Base-by-base conservation (phyloP, 805 yeast genomes). In the Ogataea ramenticola region DNA sequence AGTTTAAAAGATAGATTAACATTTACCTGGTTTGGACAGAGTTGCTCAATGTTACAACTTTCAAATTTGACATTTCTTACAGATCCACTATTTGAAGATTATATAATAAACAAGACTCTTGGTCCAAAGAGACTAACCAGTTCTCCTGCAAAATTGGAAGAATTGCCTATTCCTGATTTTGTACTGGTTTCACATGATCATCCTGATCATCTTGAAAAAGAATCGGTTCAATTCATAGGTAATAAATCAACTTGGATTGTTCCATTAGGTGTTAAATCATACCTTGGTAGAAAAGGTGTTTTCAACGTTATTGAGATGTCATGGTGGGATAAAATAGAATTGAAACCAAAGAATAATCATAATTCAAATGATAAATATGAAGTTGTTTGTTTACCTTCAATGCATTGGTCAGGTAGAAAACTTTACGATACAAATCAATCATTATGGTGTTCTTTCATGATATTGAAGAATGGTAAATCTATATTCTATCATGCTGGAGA, bases 331-430 rank as follows among this genome's bases (percentile, higher is more conserved):
- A 64, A 72, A 26, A 70, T 72, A 16, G 66, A 77, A 2, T 48
- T 80, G 21, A 40, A 49, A 9, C 14, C 3, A 10, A n/a, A 21
- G 9, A 21, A 15, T 10, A 16, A 20, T 9, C 12, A 15, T 3
- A 45, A 50, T 10, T 58, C 62, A 11, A 55, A 58, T 5, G 80
- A 80, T 46, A 68, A 68, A 7, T 89, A 83, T 67, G 89, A 86
- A 51, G 69, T 91, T 16, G 90, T 86, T 1, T 86, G 96, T 61
- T 75, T 93, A 0, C 98, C 98, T 0, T 88, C 97, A 0, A 83
- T 84, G 95, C 98, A 91, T 63, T 91, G 98, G 98, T 85, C 95
- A 1, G 98, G 98, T 0, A 66, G 96, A 32, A 74, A 75, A 30
- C 62, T 90, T n/a, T 57, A 80, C 17, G 98, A 91, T 60, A 75